Percentiles rank a stretch among this genome's conserved stretches.
Evolutionary conservation across 345 rosid species (phyloP).

Genomic region (Mallotus nudiflorus): DNA sequence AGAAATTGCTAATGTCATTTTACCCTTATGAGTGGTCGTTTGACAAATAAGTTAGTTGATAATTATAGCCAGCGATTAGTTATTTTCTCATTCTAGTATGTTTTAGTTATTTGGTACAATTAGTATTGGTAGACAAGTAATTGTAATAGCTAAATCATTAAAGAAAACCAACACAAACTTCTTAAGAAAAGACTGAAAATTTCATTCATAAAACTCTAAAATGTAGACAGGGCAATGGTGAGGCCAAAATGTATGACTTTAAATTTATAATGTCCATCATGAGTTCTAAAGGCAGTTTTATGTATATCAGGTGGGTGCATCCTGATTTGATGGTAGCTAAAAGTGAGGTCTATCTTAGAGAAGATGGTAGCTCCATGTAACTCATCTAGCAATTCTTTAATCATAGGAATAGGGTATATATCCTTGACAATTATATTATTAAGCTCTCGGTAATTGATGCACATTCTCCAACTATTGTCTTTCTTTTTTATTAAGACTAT

Average conservation of each 20-base stretch:
- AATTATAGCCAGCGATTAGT: no score
- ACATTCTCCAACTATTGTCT: neutral
- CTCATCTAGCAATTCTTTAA: neutral
- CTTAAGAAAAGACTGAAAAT: no score
- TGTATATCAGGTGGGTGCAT: neutral
- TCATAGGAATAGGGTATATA: neutral
- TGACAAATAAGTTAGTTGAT: no score
- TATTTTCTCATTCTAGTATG: no score
- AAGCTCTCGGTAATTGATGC: neutral
- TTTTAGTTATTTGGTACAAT: no score
- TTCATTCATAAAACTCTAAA: no score
- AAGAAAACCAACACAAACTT: no score
- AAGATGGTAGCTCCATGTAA: neutral
- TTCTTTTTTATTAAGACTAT: constrained; percentile 5
- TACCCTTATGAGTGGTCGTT: no score
- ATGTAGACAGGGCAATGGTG: neutral
- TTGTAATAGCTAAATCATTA: neutral
- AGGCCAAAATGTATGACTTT: neutral
- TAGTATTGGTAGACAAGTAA: no score
- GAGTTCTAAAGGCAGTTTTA: neutral
- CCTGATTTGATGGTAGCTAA: neutral
- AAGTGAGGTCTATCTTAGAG: neutral
- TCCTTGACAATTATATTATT: neutral
- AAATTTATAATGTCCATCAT: neutral
- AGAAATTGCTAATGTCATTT: no score